A percentile compares a stretch with the other conserved stretches of the same genome.
These are phyloP conservation scores for Podila minutissima DNA, from an alignment of 192 early-diverging fungal genomes.

Conservation along the genomic window DNA sequence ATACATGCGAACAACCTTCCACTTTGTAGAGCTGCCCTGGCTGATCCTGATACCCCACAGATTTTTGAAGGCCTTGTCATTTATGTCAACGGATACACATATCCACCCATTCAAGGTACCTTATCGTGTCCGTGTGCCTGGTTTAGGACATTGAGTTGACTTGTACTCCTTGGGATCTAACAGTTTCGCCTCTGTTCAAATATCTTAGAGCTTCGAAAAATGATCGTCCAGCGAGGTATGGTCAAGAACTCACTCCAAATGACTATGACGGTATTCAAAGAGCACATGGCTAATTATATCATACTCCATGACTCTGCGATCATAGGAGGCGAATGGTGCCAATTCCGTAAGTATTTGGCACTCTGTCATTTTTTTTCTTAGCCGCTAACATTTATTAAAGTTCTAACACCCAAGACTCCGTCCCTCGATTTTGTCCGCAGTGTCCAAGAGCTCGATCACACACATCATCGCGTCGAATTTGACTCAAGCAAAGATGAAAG, in stretches of 20 bases:
- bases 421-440: constrained; percentile 23
- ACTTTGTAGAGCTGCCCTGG: constrained; percentile 18
- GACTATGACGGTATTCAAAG: not conserved
- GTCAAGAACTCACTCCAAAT: constrained; percentile 54
- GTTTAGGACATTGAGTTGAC: constrained; percentile 40
- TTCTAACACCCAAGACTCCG: not conserved
- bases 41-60: constrained; percentile 19
- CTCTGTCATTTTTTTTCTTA: not conserved
- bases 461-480: constrained; percentile 76
- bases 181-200: not conserved
- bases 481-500: constrained; percentile 71
- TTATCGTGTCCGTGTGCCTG: not conserved
- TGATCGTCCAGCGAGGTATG: constrained; percentile 68
- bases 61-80: constrained; percentile 59
- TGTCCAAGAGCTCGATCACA: constrained; percentile 69
- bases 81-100: constrained; percentile 78
- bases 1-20: not conserved
- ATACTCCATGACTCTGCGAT: not conserved
- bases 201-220: constrained; percentile 39
- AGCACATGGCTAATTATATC: not conserved
- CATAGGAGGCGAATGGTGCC: constrained; percentile 37
- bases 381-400: not conserved
- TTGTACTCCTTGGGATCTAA: not conserved
- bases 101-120: constrained; percentile 55
- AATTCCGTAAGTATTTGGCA: constrained; percentile 24